phyloP scores from a whole-genome alignment of 192 early-diverging fungal species.

The Gaertneriomyces semiglobifer region DNA sequence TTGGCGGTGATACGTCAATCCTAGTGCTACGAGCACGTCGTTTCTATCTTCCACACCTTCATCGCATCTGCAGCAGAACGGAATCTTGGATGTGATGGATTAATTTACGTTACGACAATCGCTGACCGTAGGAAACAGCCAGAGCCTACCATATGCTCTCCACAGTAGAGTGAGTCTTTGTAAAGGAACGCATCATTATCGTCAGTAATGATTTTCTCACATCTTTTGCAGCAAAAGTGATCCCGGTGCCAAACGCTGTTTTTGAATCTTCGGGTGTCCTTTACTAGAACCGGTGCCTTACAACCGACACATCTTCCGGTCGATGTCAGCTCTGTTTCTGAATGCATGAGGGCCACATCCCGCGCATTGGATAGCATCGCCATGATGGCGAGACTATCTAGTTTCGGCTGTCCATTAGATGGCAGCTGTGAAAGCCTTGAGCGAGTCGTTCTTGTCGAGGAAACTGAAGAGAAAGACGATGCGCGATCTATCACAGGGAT shows the following conservation, averaged over 20 bases:
- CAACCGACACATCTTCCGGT: conserved; percentile 17
- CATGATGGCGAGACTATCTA: conserved; percentile 22
- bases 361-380: conserved; percentile 21
- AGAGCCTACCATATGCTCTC: conserved; percentile 8
- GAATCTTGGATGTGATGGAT: too few relatives aligned
- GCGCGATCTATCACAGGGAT: too few relatives aligned
- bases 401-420: not conserved
- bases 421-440: not conserved
- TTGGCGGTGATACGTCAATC: conserved; percentile 9
- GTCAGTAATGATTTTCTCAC: not conserved
- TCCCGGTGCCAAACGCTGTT: conserved; percentile 20
- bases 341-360: conserved; percentile 9
- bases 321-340: conserved; percentile 5
- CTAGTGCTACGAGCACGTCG: conserved; percentile 4
- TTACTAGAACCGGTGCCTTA: conserved; percentile 8
- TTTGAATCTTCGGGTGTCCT: not conserved
- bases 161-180: conserved; percentile 15
- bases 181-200: conserved; percentile 6
- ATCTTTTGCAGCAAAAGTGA: conserved; percentile 21
- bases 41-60: not conserved
- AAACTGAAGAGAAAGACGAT: too few relatives aligned
- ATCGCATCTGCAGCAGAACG: not conserved
- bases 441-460: not conserved
- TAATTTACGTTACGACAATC: too few relatives aligned
- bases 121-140: too few relatives aligned